Conservation (phyloP, 1,139 yeast species). For the Meyerozyma athensensis region DNA sequence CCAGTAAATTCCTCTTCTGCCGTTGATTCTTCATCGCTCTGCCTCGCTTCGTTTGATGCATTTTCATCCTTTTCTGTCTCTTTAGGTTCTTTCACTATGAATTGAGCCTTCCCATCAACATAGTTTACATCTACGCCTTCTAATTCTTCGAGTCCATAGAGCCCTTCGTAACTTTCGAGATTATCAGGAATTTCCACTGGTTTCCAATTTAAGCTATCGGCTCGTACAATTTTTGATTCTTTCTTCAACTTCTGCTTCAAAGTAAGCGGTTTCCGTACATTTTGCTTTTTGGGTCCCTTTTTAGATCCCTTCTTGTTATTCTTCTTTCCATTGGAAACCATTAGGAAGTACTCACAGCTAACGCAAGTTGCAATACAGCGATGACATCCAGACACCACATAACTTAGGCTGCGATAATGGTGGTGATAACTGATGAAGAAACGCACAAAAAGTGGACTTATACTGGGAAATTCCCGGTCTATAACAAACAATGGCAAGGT, state of each 20-base stretch:
- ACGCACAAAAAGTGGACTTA: slow-evolving; percentile 6
- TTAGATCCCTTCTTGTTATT: slow-evolving; percentile 1
- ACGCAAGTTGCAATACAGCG: background rate
- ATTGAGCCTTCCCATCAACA: slow-evolving; percentile 61
- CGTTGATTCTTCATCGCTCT: slow-evolving; percentile 8
- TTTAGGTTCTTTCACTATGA: slow-evolving; percentile 37
- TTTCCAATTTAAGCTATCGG: slow-evolving; percentile 66
- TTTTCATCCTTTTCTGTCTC: slow-evolving; percentile 25
- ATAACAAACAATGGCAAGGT: background rate
- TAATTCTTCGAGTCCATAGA: slow-evolving; percentile 87
- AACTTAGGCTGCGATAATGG: background rate
- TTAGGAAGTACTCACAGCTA: too few species aligned
- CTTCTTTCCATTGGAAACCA: slow-evolving; percentile 4
- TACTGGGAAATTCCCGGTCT: slow-evolving; percentile 6
- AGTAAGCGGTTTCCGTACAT: slow-evolving; percentile 19
- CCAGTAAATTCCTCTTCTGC: slow-evolving; percentile 11
- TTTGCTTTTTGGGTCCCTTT: slow-evolving; percentile 4
- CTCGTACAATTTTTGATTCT: slow-evolving; percentile 42
- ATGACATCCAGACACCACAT: slow-evolving; percentile 1
- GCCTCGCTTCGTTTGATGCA: slow-evolving; percentile 9
- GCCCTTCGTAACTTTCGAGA: slow-evolving; percentile 82
- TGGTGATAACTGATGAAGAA: background rate
- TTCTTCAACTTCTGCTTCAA: slow-evolving; percentile 29
- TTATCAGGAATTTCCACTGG: slow-evolving; percentile 79
- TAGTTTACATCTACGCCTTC: slow-evolving; percentile 84